Conservation (phyloP, 179 eudicot species). For the Camellia oleifera region DNA sequence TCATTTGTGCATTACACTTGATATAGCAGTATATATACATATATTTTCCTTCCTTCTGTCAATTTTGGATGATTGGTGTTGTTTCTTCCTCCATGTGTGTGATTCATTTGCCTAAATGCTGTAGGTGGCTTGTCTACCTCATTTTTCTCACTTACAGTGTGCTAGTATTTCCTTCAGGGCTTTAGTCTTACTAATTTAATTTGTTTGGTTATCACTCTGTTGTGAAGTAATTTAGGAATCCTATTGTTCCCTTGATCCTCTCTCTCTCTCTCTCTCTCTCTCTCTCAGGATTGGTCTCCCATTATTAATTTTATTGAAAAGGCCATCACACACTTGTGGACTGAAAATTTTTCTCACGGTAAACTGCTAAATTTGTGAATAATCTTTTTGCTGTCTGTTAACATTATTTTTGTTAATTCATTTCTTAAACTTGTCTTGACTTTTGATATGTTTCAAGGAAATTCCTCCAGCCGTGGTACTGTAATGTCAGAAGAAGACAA, state of each 20-base stretch:
- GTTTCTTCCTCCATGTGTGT: background rate
- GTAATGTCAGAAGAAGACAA: constrained; percentile 22
- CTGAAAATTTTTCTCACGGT: constrained; percentile 35
- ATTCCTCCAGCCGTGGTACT: constrained; percentile 17
- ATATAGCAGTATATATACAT: background rate
- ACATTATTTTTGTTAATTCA: constrained; percentile 8
- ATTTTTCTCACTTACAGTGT: background rate
- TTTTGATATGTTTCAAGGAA: constrained; percentile 25
- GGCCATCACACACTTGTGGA: constrained; percentile 57
- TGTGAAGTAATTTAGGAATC: background rate
- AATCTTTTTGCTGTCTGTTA: background rate
- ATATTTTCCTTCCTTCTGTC: background rate
- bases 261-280: constrained; percentile 19
- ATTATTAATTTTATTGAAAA: constrained; percentile 60
- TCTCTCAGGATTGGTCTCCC: constrained; percentile 69
- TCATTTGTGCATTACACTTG: background rate
- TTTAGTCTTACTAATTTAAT: background rate
- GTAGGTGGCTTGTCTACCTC: background rate
- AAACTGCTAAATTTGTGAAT: constrained; percentile 6
- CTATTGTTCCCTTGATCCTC: background rate
- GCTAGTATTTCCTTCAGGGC: background rate
- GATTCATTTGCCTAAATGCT: background rate
- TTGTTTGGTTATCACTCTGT: background rate
- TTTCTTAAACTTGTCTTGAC: background rate
- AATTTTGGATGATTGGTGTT: background rate